Evolutionary conservation across 805 yeast species (phyloP).

Genomic region (Metschnikowia orientalis): DNA sequence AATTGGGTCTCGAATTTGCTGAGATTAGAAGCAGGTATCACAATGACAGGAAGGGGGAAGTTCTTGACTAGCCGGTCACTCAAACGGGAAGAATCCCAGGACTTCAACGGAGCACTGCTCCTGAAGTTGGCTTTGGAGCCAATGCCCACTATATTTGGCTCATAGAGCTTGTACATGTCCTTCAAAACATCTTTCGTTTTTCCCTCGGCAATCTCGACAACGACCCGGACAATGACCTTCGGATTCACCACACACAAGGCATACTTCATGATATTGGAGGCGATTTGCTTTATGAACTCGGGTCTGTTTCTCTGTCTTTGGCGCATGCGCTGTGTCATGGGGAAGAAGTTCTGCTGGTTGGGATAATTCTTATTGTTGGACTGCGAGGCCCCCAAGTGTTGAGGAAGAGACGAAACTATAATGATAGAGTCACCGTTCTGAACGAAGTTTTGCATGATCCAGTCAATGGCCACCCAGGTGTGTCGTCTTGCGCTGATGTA

Average conservation of each 20-base stretch:
- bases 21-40: slow-evolving; percentile 61
- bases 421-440: slow-evolving; percentile 66
- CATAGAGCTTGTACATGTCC: slow-evolving; percentile 57
- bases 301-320: slow-evolving; percentile 41
- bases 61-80: slow-evolving; percentile 62
- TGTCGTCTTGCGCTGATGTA: slow-evolving; percentile 69
- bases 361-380: slow-evolving; percentile 9
- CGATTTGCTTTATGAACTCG: slow-evolving; percentile 41
- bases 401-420: slow-evolving; percentile 50
- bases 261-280: slow-evolving; percentile 51
- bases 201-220: slow-evolving; percentile 61
- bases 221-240: slow-evolving; percentile 43
- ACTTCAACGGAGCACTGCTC: slow-evolving; percentile 47
- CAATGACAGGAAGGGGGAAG: slow-evolving; percentile 61
- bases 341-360: slow-evolving; percentile 17
- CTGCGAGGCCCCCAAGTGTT: slow-evolving; percentile 11
- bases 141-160: slow-evolving; percentile 54
- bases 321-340: slow-evolving; percentile 28
- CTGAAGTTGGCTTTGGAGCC: slow-evolving; percentile 47
- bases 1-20: slow-evolving; percentile 45
- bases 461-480: slow-evolving; percentile 81
- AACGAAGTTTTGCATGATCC: slow-evolving; percentile 51
- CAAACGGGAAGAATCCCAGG: slow-evolving; percentile 60
- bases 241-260: slow-evolving; percentile 45
- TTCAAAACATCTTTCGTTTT: slow-evolving; percentile 51